Conservation (phyloP, 23 red algal genomes). For the Gracilaria vermiculophylla region DNA sequence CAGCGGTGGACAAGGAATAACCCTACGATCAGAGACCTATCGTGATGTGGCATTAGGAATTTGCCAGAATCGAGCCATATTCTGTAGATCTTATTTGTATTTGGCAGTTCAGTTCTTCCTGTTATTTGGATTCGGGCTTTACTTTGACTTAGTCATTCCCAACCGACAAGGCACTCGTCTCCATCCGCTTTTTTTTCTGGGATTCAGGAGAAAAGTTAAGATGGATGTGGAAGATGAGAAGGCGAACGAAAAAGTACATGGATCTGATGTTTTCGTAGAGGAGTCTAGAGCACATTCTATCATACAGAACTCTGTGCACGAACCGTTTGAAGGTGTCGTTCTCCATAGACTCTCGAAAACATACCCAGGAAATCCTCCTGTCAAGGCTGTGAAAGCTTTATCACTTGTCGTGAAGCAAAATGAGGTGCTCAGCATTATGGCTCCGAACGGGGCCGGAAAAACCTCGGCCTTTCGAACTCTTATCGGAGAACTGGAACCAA, state of each 20-base stretch:
- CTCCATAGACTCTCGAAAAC: conserved; percentile 64
- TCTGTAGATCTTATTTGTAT: conserved; percentile 78
- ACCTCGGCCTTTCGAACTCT: conserved; percentile 76
- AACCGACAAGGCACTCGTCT: conserved; percentile 48
- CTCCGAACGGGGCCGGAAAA: conserved; percentile 85
- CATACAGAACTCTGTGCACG: conserved; percentile 13
- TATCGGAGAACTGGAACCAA: conserved; percentile 66
- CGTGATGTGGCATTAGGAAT: conserved; percentile 69
- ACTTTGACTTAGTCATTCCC: conserved; percentile 87
- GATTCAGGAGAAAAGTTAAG: conserved; percentile 31
- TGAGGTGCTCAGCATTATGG: conserved; percentile 80
- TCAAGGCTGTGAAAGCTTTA: conserved; percentile 69
- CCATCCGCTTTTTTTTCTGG: conserved; percentile 86
- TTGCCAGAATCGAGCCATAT: conserved; percentile 64
- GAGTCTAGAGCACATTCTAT: conserved; percentile 36
- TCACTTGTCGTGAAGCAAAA: conserved; percentile 62
- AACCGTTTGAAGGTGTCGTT: conserved; percentile 54
- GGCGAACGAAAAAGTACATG: not conserved
- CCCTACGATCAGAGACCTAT: conserved; percentile 33
- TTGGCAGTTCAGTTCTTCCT: conserved; percentile 64
- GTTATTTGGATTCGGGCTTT: conserved; percentile 69
- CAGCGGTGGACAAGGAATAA: conserved; percentile 56
- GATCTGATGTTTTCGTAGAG: conserved; percentile 50
- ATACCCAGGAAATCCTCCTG: conserved; percentile 71
- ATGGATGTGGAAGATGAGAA: not conserved